Percentiles rank a stretch among this genome's conserved stretches.
phyloP scores from a whole-genome alignment of 2,329 filamentous ascomycete genomes.

The Furcasterigmium sp. region DNA sequence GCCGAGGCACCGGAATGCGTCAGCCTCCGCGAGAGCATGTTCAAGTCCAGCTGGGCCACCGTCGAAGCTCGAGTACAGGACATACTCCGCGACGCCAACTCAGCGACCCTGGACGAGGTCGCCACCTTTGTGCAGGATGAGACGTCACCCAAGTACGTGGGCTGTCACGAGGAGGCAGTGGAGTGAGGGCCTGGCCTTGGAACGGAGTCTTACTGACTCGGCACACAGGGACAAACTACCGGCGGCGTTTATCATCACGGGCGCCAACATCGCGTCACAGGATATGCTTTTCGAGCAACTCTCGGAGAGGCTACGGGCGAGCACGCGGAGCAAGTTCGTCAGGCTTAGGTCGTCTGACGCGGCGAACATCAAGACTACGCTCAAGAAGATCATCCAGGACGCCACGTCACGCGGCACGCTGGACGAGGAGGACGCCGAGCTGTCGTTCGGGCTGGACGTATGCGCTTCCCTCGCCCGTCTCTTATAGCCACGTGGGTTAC shows the following conservation, averaged over 20 bases:
- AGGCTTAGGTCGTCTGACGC: slow-evolving; percentile 65
- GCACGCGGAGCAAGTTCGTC: slow-evolving; percentile 52
- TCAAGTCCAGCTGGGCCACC: slow-evolving; percentile 57
- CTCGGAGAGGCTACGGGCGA: slow-evolving; percentile 45
- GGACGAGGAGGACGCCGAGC: slow-evolving; percentile 50
- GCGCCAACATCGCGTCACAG: slow-evolving; percentile 73
- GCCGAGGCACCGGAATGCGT: slow-evolving; percentile 44
- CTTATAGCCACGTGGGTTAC: not conserved
- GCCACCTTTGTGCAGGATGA: slow-evolving; percentile 46
- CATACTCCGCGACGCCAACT: slow-evolving; percentile 56
- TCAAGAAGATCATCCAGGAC: slow-evolving; percentile 70
- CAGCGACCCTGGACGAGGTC: slow-evolving; percentile 54
- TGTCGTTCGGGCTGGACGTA: slow-evolving; percentile 42
- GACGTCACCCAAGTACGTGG: slow-evolving; percentile 2
- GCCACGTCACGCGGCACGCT: slow-evolving; percentile 38
- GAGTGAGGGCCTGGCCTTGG: slow-evolving; percentile 7
- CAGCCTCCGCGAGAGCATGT: slow-evolving; percentile 52
- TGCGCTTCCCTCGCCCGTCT: slow-evolving; percentile 14
- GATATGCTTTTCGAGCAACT: slow-evolving; percentile 69
- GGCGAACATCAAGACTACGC: slow-evolving; percentile 65
- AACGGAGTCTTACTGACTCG: too few species aligned
- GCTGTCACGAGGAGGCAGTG: not conserved
- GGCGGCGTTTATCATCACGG: slow-evolving; percentile 69
- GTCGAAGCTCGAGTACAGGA: slow-evolving; percentile 59
- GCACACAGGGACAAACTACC: slow-evolving; percentile 52